Conservation (phyloP, 805 yeast genomes). For the Candida koratica region DNA sequence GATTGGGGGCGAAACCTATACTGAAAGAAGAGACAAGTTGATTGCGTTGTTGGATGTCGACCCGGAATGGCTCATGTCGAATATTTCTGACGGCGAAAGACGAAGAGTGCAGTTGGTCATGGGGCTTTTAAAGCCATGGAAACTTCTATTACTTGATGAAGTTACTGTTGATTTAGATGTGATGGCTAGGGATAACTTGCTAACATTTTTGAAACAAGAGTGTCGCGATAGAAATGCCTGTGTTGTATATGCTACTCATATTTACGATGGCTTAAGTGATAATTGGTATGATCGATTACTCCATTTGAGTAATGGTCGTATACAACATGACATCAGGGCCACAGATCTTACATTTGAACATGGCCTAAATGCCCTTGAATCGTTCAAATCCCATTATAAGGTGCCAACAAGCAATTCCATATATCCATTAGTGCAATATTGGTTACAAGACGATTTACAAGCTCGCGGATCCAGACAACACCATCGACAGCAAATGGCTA, state of each 20-base stretch:
- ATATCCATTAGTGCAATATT: slow-evolving; percentile 69
- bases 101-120: slow-evolving; percentile 89
- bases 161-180: slow-evolving; percentile 97
- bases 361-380: slow-evolving; percentile 6
- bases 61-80: slow-evolving; percentile 86
- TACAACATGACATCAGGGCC: slow-evolving; percentile 34
- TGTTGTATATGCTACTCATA: slow-evolving; percentile 92
- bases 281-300: slow-evolving; percentile 81
- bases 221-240: slow-evolving; percentile 66
- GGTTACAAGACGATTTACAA: slow-evolving; percentile 55
- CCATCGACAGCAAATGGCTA: slow-evolving; percentile 31
- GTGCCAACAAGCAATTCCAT: slow-evolving; percentile 49
- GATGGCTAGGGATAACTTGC: slow-evolving; percentile 71
- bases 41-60: slow-evolving; percentile 81
- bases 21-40: slow-evolving; percentile 73
- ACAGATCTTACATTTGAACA: slow-evolving; percentile 23
- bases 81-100: slow-evolving; percentile 91
- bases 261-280: slow-evolving; percentile 86
- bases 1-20: slow-evolving; percentile 64
- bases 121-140: slow-evolving; percentile 93
- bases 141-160: slow-evolving; percentile 81
- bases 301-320: slow-evolving; percentile 70
- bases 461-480: slow-evolving; percentile 55
- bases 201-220: slow-evolving; percentile 70
- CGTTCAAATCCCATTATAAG: slow-evolving; percentile 21